These are phyloP conservation scores for Ustulina deusta DNA, from an alignment of 2,329 filamentous ascomycete genomes.

Conservation along the genomic window DNA sequence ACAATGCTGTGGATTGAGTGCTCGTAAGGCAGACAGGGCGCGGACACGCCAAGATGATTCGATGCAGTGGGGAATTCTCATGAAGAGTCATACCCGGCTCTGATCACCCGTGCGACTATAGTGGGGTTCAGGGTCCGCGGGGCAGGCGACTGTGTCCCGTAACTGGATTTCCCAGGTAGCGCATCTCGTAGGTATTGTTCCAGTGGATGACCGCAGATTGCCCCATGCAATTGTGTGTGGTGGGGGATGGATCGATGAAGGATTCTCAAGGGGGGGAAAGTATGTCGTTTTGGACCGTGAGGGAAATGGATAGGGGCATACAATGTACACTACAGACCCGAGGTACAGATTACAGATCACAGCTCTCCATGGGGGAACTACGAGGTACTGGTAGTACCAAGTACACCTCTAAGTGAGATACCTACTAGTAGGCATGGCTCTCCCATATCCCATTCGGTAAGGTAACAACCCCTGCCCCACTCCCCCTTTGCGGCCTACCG, in stretches of 20 bases:
- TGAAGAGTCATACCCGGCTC: constrained; percentile 31
- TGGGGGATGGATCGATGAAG: not conserved
- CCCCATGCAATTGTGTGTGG: constrained; percentile 5
- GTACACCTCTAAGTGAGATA: too few relatives aligned
- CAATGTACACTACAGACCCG: too few relatives aligned
- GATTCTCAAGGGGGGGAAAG: not conserved
- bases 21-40: constrained; percentile 35
- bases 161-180: constrained; percentile 5
- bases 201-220: constrained; percentile 5
- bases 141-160: constrained; percentile 14
- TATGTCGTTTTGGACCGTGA: not conserved
- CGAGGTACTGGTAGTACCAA: too few relatives aligned
- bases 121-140: constrained; percentile 31
- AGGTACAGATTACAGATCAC: too few relatives aligned
- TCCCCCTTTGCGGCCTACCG: constrained; percentile 23
- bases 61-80: constrained; percentile 18
- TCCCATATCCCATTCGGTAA: not conserved
- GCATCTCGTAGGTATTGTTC: constrained; percentile 3
- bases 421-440: too few relatives aligned
- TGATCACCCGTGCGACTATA: constrained; percentile 18
- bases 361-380: too few relatives aligned
- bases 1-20: constrained; percentile 19
- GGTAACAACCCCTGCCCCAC: not conserved
- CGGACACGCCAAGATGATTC: constrained; percentile 20
- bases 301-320: not conserved